A percentile compares a stretch with the other conserved stretches of the same genome.
phyloP scores from a whole-genome alignment of 2,329 filamentous ascomycete genomes.

The Aspergillus bombycis region DNA sequence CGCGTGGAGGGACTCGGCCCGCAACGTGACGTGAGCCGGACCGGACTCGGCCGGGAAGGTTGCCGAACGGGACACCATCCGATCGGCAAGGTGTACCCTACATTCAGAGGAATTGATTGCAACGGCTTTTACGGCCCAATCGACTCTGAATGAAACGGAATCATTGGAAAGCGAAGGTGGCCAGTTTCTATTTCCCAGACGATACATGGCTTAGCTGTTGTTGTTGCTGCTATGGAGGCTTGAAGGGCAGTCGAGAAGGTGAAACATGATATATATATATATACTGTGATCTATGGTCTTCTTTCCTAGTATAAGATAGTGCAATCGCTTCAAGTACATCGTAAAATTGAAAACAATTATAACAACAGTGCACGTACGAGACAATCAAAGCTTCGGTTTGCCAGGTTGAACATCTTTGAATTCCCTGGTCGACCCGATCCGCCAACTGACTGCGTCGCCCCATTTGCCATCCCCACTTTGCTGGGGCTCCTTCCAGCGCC shows the following conservation, averaged over 20 bases:
- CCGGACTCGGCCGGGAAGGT: neutral
- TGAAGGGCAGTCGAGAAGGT: neutral
- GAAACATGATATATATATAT: neutral
- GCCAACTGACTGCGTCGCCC: conserved; percentile 54
- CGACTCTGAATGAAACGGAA: too few relatives aligned
- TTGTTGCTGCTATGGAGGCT: too few relatives aligned
- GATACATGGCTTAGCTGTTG: neutral
- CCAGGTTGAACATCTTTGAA: conserved; percentile 25
- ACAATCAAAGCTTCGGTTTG: conserved; percentile 25
- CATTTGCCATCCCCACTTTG: conserved; percentile 32
- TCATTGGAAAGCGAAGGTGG: too few relatives aligned
- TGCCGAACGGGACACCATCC: neutral
- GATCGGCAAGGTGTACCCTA: neutral
- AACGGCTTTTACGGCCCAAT: too few relatives aligned
- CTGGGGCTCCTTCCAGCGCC: conserved; percentile 55
- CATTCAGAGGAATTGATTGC: too few relatives aligned
- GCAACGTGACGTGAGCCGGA: neutral
- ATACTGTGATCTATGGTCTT: neutral
- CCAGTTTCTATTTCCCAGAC: too few relatives aligned
- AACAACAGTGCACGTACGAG: neutral
- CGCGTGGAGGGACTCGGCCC: too few relatives aligned
- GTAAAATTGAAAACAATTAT: neutral
- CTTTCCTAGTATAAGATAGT: neutral
- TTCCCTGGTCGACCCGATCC: conserved; percentile 44
- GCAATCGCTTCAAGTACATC: neutral